phyloP scores from a whole-genome alignment of 1,139 yeast genomes.

The Diutina scorzettiae region DNA sequence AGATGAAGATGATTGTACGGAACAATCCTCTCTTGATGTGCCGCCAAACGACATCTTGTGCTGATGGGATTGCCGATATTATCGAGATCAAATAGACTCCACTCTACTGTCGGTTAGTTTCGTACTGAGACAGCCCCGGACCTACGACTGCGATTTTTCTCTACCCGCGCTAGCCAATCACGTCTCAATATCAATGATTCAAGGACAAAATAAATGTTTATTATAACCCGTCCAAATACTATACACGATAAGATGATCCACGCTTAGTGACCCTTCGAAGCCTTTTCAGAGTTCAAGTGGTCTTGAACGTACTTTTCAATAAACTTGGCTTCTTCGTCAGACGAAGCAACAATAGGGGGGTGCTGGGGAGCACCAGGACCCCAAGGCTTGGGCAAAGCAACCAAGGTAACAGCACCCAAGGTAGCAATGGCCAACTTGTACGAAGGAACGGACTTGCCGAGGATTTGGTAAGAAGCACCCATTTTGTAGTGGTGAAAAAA shows the following conservation, averaged over 20 bases:
- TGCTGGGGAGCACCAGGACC: slow-evolving; percentile 42
- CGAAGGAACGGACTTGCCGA: slow-evolving; percentile 67
- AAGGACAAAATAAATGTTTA: not conserved
- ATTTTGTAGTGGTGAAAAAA: slow-evolving; percentile 17
- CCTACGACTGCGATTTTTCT: too few relatives aligned
- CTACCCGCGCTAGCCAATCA: too few relatives aligned
- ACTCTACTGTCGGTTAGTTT: too few relatives aligned
- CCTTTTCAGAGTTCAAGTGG: slow-evolving; percentile 6
- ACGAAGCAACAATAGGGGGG: slow-evolving; percentile 64
- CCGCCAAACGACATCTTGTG: not conserved
- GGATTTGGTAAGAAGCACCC: slow-evolving; percentile 73
- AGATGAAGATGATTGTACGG: not conserved
- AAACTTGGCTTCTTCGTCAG: slow-evolving; percentile 85
- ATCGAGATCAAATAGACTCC: not conserved
- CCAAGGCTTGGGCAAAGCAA: slow-evolving; percentile 66
- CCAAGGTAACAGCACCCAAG: slow-evolving; percentile 45
- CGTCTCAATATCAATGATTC: not conserved
- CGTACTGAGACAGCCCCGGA: too few relatives aligned
- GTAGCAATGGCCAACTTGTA: slow-evolving; percentile 65
- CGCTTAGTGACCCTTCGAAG: not conserved
- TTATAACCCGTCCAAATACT: not conserved
- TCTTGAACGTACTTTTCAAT: slow-evolving; percentile 9
- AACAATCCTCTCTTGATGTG: not conserved
- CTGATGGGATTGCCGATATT: not conserved
- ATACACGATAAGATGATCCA: not conserved